Evolutionary conservation across 169 alveolate species (phyloP).

Genomic region (Plasmodium blacklocki): DNA sequence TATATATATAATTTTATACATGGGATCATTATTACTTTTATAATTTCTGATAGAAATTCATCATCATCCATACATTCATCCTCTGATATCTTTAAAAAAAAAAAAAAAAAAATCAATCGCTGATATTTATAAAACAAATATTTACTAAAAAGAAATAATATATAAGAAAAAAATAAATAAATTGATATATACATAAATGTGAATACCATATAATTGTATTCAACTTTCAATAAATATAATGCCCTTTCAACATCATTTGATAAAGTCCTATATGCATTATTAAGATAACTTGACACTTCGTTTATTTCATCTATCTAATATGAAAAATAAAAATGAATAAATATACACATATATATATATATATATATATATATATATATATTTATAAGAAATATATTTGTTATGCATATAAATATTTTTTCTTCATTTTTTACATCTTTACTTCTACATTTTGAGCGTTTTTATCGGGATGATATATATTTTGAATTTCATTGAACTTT

Average conservation of each 20-base stretch:
- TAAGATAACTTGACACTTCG: conserved; percentile 63
- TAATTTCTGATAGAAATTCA: conserved; percentile 45
- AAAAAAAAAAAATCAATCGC: neutral
- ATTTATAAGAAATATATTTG: neutral
- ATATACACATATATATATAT: neutral
- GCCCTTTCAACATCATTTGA: conserved; percentile 57
- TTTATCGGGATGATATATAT: conserved; percentile 52
- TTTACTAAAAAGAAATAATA: neutral
- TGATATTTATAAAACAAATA: neutral
- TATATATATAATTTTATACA: too few species aligned
- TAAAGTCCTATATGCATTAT: conserved; percentile 45
- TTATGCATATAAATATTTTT: neutral
- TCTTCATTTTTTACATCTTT: neutral
- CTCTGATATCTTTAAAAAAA: conserved; percentile 49
- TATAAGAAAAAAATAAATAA: neutral
- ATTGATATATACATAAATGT: neutral
- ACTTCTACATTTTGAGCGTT: conserved; percentile 37
- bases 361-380: neutral
- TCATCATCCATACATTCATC: conserved; percentile 56
- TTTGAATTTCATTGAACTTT: conserved; percentile 64
- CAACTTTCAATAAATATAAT: conserved; percentile 17
- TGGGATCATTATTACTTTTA: conserved; percentile 2
- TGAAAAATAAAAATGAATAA: neutral
- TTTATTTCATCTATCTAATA: conserved; percentile 43
- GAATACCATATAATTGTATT: conserved; percentile 45